These are phyloP conservation scores for Metschnikowia reukaufii DNA, from an alignment of 805 yeast species.

Conservation along the genomic window DNA sequence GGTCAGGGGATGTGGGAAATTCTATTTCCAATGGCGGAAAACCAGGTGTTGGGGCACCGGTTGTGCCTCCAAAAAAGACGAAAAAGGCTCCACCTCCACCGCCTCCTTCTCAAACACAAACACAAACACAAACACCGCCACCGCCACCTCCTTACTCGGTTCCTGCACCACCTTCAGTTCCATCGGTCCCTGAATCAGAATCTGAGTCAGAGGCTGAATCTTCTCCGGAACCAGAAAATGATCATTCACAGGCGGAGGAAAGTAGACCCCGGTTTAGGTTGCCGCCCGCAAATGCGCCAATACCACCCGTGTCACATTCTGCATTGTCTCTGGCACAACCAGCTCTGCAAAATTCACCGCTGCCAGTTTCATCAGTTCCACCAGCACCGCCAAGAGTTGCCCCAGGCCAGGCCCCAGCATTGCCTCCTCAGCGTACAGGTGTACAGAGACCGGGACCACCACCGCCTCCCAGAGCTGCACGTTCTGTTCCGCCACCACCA, in stretches of 20 bases:
- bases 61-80: slow-evolving; percentile 8
- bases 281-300: slow-evolving; percentile 13
- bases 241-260: no score
- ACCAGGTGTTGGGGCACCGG: no score
- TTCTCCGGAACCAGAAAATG: no score
- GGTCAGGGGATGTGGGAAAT: no score
- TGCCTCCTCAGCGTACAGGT: slow-evolving; percentile 14
- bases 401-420: slow-evolving; percentile 2
- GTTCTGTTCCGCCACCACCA: slow-evolving; percentile 19
- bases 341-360: no score
- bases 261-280: slow-evolving; percentile 11
- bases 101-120: slow-evolving; percentile 12
- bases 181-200: no score
- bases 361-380: no score
- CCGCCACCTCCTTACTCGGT: slow-evolving; percentile 6
- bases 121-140: slow-evolving; percentile 9
- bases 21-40: no score
- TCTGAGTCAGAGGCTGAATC: slow-evolving; percentile 3
- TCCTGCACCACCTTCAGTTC: no score
- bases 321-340: not conserved
- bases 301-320: slow-evolving; percentile 9
- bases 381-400: slow-evolving; percentile 2
- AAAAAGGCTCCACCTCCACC: slow-evolving; percentile 20
- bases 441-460: slow-evolving; percentile 18
- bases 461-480: slow-evolving; percentile 28